A percentile compares a stretch with the other conserved stretches of the same genome.
These are phyloP conservation scores for Mycena crocata DNA, from an alignment of 768 basidiomycete species.

Conservation along the genomic window DNA sequence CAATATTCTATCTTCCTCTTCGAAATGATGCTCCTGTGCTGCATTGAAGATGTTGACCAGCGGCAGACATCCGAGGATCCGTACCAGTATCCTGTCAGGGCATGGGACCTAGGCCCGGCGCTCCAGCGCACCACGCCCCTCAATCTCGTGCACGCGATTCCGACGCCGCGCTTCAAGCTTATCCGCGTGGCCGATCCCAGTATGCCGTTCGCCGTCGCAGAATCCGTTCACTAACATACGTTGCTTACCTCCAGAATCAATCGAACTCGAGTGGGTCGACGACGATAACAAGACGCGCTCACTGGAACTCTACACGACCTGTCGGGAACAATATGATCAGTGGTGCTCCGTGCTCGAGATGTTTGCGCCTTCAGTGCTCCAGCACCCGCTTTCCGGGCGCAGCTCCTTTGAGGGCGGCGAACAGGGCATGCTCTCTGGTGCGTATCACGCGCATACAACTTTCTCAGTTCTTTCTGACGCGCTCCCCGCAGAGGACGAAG, in stretches of 20 bases:
- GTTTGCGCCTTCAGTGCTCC: constrained; percentile 41
- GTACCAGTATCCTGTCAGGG: constrained; percentile 45
- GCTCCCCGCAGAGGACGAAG: constrained; percentile 36
- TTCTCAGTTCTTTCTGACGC: not conserved
- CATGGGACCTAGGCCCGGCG: constrained; percentile 55
- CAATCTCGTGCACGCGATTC: constrained; percentile 46
- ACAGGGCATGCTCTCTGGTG: constrained; percentile 33
- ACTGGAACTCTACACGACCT: constrained; percentile 28
- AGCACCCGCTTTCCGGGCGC: constrained; percentile 16
- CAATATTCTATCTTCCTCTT: constrained; percentile 49
- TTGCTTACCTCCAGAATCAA: constrained; percentile 35
- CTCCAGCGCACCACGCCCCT: constrained; percentile 42
- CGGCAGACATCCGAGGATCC: constrained; percentile 19
- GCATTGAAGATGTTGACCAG: constrained; percentile 38
- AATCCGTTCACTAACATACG: not conserved
- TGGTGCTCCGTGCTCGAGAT: constrained; percentile 43
- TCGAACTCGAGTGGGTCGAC: constrained; percentile 49
- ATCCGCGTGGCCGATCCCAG: constrained; percentile 46
- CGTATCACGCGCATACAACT: not conserved
- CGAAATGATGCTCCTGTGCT: constrained; percentile 50
- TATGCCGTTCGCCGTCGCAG: constrained; percentile 25
- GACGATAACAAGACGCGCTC: constrained; percentile 19
- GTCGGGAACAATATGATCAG: constrained; percentile 36
- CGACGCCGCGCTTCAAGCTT: constrained; percentile 38
- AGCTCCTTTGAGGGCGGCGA: constrained; percentile 32